Percentiles rank a stretch among this genome's conserved stretches.
These are phyloP conservation scores for Diutina ranongensis DNA, from an alignment of 1,139 yeast species.

Conservation along the genomic window DNA sequence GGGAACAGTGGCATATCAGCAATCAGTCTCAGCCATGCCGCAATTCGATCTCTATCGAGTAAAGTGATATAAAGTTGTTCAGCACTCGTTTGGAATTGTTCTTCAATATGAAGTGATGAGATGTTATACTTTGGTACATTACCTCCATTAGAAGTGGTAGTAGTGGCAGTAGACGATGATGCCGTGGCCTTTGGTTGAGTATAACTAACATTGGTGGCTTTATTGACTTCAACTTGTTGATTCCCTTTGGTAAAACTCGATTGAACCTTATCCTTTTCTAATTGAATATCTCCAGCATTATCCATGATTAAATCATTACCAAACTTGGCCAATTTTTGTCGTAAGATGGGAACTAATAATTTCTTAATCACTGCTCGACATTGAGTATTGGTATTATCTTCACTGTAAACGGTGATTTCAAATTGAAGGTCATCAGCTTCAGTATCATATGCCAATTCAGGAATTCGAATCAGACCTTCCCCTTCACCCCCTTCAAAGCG, in stretches of 20 bases:
- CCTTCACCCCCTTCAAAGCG: conserved; percentile 29
- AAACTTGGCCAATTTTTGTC: conserved; percentile 47
- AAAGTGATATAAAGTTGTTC: conserved; percentile 72
- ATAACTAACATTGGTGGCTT: not conserved
- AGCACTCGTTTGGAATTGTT: conserved; percentile 79
- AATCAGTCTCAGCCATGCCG: conserved; percentile 81
- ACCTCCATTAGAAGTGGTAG: not conserved
- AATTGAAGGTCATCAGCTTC: conserved; percentile 79
- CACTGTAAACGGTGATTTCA: conserved; percentile 57
- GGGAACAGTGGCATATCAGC: conserved; percentile 43
- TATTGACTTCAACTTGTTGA: conserved; percentile 19
- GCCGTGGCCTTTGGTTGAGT: conserved; percentile 11
- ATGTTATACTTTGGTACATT: conserved; percentile 44
- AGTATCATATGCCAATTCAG: conserved; percentile 94
- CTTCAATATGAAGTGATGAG: conserved; percentile 64
- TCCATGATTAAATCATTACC: conserved; percentile 66
- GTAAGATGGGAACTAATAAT: conserved; percentile 56
- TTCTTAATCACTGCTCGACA: conserved; percentile 43
- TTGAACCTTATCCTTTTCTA: conserved; percentile 49
- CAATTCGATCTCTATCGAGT: conserved; percentile 62
- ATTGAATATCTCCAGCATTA: conserved; percentile 83
- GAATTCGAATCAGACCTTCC: conserved; percentile 64
- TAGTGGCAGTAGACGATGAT: conserved; percentile 7
- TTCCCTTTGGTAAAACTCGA: conserved; percentile 59
- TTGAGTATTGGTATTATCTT: conserved; percentile 40